These are phyloP conservation scores for Acacia melanoxylon DNA, from an alignment of 306 rosid genomes.

Conservation along the genomic window DNA sequence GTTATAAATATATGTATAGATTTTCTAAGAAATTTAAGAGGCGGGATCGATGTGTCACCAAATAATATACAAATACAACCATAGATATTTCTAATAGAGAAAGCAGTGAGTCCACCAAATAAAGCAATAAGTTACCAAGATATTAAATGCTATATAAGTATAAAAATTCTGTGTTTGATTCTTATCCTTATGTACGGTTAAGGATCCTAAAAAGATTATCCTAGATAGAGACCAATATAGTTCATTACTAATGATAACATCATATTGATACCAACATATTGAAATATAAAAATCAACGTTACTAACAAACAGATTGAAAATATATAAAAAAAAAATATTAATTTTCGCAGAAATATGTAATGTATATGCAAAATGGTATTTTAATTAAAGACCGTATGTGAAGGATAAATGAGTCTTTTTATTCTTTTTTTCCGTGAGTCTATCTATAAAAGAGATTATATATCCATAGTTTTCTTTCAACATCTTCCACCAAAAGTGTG, in stretches of 20 bases:
- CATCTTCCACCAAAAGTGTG: not conserved
- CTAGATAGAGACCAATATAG: not conserved
- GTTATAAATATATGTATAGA: not conserved
- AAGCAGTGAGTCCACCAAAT: not conserved
- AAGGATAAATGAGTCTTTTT: not conserved
- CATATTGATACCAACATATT: not conserved
- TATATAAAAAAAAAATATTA: not conserved
- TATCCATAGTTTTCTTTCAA: not conserved
- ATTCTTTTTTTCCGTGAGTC: not conserved
- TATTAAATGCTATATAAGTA: not conserved
- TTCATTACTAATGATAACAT: not conserved
- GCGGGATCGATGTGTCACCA: not conserved
- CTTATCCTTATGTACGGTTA: not conserved
- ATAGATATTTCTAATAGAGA: not conserved
- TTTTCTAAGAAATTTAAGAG: no score
- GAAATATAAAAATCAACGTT: not conserved
- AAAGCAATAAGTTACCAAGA: no score
- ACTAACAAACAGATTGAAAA: not conserved
- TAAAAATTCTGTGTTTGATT: no score
- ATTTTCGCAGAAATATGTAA: not conserved
- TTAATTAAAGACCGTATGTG: not conserved
- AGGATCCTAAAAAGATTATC: not conserved
- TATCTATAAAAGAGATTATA: not conserved
- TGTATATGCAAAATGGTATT: not conserved
- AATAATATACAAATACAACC: not conserved